Base-by-base conservation (phyloP, 2,329 filamentous ascomycete genomes). In the Calonectria ilicicola region DNA sequence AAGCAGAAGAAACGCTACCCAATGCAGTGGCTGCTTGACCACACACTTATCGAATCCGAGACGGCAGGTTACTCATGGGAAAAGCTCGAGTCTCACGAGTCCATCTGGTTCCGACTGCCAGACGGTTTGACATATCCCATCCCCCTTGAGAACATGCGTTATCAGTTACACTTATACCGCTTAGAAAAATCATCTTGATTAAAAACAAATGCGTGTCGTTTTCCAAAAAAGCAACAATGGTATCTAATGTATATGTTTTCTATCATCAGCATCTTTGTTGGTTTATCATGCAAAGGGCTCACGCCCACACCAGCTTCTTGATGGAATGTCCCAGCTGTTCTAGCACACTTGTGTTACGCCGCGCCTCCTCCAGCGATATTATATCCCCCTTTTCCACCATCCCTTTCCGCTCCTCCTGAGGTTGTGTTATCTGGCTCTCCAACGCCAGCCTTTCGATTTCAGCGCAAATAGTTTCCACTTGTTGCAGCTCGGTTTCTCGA, bases 1-100 rank as follows among this genome's bases (percentile, higher is more conserved):
- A 89, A 88, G 73, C 86, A 88, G 56, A 84, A 85, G 79, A 89
- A 90, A 74, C 91, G 90, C 73, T 98, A 98, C 81, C 96, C 96
- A 0, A 98, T 98, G 95, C 93, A 94, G 79, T 98, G 95, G 92
- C 86, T 99, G 19, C 87, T 99, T 2, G 93, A 98, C 79, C 94
- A 97, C 81, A 94, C 95, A 2, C 84, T 99, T 23, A 82, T 95
- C 15, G 81, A 88, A 49, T 82, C 77, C 44, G 76, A 81, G 29
- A 77, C 82, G n/a, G 80, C 78, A 10, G 84, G 81, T 2, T 83
- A 84, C 67, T 77, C 84, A 27, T 98, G 96, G 96, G 90, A 92
- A 76, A 95, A 94, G 83, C 72, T 98, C 2, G 87, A 93, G 67
- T 91, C 91, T 26, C 89, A 95, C 73, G 95, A 98, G 60, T 95